Evolutionary conservation across 495 filamentous ascomycete species (phyloP).

Genomic region (Wilcoxina mikolae): DNA sequence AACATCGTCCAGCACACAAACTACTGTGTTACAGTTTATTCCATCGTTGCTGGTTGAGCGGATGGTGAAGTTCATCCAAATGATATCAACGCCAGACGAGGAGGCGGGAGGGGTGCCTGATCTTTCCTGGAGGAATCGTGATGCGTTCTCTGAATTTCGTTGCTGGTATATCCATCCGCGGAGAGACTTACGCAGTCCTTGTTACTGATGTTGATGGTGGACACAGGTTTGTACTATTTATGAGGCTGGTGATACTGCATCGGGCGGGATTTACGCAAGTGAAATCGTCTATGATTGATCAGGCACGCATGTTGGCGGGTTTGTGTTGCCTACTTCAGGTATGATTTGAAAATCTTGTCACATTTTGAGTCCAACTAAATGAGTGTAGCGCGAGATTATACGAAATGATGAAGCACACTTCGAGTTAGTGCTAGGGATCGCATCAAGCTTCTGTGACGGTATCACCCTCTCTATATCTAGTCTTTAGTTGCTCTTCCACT

Average conservation of each 20-base stretch:
- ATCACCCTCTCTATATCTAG: not conserved
- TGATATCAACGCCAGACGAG: not conserved
- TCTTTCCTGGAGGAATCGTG: not conserved
- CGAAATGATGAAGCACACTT: constrained; percentile 22
- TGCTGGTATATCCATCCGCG: constrained; percentile 13
- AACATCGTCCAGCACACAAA: constrained; percentile 27
- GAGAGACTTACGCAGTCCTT: not conserved
- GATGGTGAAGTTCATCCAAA: constrained; percentile 2
- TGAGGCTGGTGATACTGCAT: constrained; percentile 23
- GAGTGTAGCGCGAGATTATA: constrained; percentile 21
- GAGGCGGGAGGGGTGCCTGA: not conserved
- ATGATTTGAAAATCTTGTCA: not conserved
- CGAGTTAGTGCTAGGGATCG: constrained; percentile 24
- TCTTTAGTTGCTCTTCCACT: not conserved
- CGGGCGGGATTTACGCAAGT: constrained; percentile 16
- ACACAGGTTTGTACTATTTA: constrained; percentile 18
- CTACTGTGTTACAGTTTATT: constrained; percentile 9
- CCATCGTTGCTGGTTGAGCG: constrained; percentile 21
- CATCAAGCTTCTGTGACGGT: constrained; percentile 25
- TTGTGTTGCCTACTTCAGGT: constrained; percentile 14
- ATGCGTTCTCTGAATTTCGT: constrained; percentile 7
- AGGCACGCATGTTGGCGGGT: constrained; percentile 20
- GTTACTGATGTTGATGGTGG: not conserved
- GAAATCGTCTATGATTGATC: constrained; percentile 14
- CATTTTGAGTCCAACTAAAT: constrained; percentile 4